Conservation (phyloP, 2,329 filamentous ascomycete species). For the Cryphonectria radicalis region DNA sequence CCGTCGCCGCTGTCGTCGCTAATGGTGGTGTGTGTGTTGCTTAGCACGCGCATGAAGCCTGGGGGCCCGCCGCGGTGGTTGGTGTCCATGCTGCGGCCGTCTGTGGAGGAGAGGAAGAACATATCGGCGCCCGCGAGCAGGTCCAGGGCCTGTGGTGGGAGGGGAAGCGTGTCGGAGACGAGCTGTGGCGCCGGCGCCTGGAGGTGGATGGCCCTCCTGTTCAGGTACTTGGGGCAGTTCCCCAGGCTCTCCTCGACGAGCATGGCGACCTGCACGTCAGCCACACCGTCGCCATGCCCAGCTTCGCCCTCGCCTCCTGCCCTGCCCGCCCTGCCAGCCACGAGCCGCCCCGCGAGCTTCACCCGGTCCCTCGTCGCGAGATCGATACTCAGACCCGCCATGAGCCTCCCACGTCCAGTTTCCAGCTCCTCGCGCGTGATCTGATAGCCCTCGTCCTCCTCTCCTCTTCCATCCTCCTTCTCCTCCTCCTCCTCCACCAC, state of each 20-base stretch:
- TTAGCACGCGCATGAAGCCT: slow-evolving; percentile 73
- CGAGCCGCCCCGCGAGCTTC: slow-evolving; percentile 73
- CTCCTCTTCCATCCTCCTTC: slow-evolving; percentile 34
- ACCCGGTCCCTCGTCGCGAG: slow-evolving; percentile 70
- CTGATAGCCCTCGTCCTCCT: slow-evolving; percentile 34
- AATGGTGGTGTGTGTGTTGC: slow-evolving; percentile 44
- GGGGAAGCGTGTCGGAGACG: slow-evolving; percentile 42
- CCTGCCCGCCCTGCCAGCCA: slow-evolving; percentile 61
- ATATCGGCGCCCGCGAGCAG: slow-evolving; percentile 70
- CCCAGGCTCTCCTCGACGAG: slow-evolving; percentile 74
- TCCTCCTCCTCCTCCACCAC: slow-evolving; percentile 42
- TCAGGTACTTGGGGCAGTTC: slow-evolving; percentile 88
- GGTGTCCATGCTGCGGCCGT: slow-evolving; percentile 75
- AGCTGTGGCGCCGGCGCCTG: slow-evolving; percentile 55
- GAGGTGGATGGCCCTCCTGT: slow-evolving; percentile 67
- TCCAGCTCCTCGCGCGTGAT: slow-evolving; percentile 40
- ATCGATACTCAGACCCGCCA: slow-evolving; percentile 65
- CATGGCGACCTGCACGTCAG: slow-evolving; percentile 61
- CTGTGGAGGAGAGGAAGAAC: slow-evolving; percentile 75
- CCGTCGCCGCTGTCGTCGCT: slow-evolving; percentile 41
- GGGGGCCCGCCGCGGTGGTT: slow-evolving; percentile 78
- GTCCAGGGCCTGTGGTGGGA: slow-evolving; percentile 59
- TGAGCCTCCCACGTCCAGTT: slow-evolving; percentile 44
- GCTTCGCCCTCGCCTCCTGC: slow-evolving; percentile 37
- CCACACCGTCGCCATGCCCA: slow-evolving; percentile 35